Conservation (phyloP, 306 rosid genomes). For the Begonia peltatifolia region DNA sequence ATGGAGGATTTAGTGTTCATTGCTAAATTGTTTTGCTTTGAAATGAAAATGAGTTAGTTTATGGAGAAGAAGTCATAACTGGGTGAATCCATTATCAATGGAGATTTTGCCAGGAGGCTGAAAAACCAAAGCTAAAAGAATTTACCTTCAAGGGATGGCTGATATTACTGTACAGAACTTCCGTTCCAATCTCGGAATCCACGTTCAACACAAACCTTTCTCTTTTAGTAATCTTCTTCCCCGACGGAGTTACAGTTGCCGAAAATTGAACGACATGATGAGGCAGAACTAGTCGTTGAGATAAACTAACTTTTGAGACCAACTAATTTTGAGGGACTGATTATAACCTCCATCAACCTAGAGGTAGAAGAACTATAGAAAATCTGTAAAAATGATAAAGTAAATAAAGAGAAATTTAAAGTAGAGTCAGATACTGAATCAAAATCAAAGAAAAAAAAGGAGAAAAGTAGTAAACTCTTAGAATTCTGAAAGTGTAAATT, state of each 20-base stretch:
- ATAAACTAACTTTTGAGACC: slow-evolving; percentile 68
- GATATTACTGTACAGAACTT: slow-evolving; percentile 36
- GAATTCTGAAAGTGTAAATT: slow-evolving; percentile 61
- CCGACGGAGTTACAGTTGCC: slow-evolving; percentile 40
- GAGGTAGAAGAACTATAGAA: slow-evolving; percentile 1
- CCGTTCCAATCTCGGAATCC: slow-evolving; percentile 35
- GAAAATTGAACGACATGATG: slow-evolving; percentile 62
- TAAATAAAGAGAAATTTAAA: neutral
- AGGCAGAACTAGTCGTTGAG: slow-evolving; percentile 43
- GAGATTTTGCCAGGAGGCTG: too few relatives aligned
- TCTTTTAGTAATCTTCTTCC: slow-evolving; percentile 24
- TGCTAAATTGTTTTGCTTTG: too few relatives aligned
- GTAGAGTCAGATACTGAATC: slow-evolving; percentile 3
- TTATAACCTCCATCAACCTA: slow-evolving; percentile 71
- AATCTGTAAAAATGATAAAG: neutral
- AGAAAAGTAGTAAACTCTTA: slow-evolving; percentile 35
- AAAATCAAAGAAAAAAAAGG: too few relatives aligned
- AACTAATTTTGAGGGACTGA: slow-evolving; percentile 44
- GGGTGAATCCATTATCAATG: too few relatives aligned
- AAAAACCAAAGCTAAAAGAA: slow-evolving; percentile 3
- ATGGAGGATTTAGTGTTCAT: too few relatives aligned
- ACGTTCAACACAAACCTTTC: slow-evolving; percentile 56
- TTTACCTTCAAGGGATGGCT: slow-evolving; percentile 88
- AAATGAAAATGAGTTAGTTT: too few relatives aligned
- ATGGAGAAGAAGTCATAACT: too few relatives aligned